Evolutionary conservation across 257 asterid genomes (phyloP), one percentile per base, ranked within the genome.

Genomic region (Scutellaria galericulata): DNA sequence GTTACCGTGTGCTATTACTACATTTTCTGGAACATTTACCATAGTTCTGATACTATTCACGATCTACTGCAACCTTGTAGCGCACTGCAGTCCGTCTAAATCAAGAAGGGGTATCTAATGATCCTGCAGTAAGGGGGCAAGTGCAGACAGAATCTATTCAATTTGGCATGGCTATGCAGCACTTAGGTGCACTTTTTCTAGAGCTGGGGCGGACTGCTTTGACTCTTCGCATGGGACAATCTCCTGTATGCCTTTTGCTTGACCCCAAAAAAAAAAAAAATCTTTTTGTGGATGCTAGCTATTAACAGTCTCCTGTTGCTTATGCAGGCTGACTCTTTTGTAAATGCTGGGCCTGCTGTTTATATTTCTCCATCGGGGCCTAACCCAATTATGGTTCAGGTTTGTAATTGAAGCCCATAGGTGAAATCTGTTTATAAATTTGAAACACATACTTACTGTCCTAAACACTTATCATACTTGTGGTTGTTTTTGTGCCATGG

Each of bases 311-410:
- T 45, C 65, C 58, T n/a, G 70, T 66, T 81, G 50, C 72, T 37
- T 67, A 76, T 83, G 89, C 89, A 95, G 99, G 94, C 81, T 64
- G 98, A 92, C 78, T 87, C 92, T 70, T 88, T 79, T 65, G 90
- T 95, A 66, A 87, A 88, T 86, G 83, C 97, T 85, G 99, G 99
- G 54, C 99, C 99, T 61, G 94, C 99, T 31, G 98, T 95, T 58
- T 95, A 95, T 69, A 83, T 95, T 55, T 90, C 98, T 77, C 89
- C 98, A 39, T 80, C 93, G 2, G 99, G 99, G 66, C 99, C 99
- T 41, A 90, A 95, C 77, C 99, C 98, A 5, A 87, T 95, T 40
- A 95, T 95, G 99, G 99, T 84, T 79, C 99, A 95, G 99, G 99
- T 94, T 60, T 77, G 86, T 80, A 50, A 51, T 50, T 61, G 53